These are phyloP conservation scores for Arxiozyma slooffiae DNA, from an alignment of 1,139 yeast genomes.

Conservation along the genomic window DNA sequence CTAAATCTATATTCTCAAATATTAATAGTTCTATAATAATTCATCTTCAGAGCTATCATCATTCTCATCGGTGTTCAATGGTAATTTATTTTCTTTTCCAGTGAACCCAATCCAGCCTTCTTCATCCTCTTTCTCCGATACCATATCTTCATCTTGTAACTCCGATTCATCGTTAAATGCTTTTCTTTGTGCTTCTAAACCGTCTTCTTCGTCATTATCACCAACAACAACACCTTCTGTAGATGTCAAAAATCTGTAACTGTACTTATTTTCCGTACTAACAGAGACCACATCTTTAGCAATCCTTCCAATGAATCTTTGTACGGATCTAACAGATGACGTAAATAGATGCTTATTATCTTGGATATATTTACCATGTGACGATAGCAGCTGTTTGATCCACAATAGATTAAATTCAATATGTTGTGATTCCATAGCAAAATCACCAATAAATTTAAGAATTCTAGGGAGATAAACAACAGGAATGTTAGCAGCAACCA, in stretches of 20 bases:
- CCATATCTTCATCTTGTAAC: slow-evolving; percentile 19
- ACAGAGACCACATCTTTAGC: slow-evolving; percentile 63
- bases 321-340: slow-evolving; percentile 59
- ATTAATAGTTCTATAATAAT: slow-evolving; percentile 2
- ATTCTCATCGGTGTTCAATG: slow-evolving; percentile 14
- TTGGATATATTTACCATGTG: slow-evolving; percentile 71
- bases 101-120: slow-evolving; percentile 28
- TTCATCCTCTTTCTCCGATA: slow-evolving; percentile 19
- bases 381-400: slow-evolving; percentile 57
- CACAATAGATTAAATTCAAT: slow-evolving; percentile 75
- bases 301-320: slow-evolving; percentile 61
- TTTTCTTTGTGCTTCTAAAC: slow-evolving; percentile 11
- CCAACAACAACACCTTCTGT: slow-evolving; percentile 28
- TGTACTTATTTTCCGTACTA: slow-evolving; percentile 47
- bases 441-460: slow-evolving; percentile 60
- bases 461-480: slow-evolving; percentile 62
- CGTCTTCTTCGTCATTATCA: slow-evolving; percentile 12
- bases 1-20: slow-evolving; percentile 6
- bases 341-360: slow-evolving; percentile 55
- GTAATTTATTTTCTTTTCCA: slow-evolving; percentile 18
- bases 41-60: slow-evolving; percentile 19
- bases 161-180: slow-evolving; percentile 18
- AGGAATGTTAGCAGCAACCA: slow-evolving; percentile 64
- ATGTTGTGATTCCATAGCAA: slow-evolving; percentile 69
- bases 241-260: slow-evolving; percentile 37